Evolutionary conservation across 2,329 filamentous ascomycete genomes (phyloP).

Genomic region (Diplodia mutila): DNA sequence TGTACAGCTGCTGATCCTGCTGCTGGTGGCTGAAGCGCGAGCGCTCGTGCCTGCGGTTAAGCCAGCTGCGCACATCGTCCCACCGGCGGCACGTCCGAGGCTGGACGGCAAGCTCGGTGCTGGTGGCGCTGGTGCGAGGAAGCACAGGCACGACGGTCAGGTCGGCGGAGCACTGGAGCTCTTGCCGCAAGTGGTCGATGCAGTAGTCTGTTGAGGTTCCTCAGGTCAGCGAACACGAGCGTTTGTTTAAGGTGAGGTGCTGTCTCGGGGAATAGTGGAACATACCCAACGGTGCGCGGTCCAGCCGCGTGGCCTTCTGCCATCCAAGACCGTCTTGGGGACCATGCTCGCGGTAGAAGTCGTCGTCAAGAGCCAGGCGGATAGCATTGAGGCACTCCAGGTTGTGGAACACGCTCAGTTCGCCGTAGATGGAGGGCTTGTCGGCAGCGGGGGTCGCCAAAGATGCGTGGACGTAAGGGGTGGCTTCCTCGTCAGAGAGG

Average conservation of each 20-base stretch:
- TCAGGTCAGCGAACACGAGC: neutral
- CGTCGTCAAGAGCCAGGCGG: conserved; percentile 15
- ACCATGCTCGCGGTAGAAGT: conserved; percentile 22
- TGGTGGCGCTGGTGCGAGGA: neutral
- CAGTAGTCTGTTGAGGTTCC: conserved; percentile 15
- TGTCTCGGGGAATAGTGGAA: neutral
- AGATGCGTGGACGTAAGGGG: neutral
- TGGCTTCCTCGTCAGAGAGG: conserved; percentile 13
- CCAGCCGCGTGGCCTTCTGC: conserved; percentile 7
- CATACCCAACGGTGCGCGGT: conserved; percentile 7
- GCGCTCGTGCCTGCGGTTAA: conserved; percentile 24
- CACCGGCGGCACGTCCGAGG: conserved; percentile 21
- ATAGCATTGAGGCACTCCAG: conserved; percentile 21
- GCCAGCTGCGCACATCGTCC: conserved; percentile 23
- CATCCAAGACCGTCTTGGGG: conserved; percentile 19
- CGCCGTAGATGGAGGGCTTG: neutral
- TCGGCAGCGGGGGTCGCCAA: neutral
- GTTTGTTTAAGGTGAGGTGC: neutral
- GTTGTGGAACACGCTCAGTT: conserved; percentile 24
- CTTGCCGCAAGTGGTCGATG: conserved; percentile 23
- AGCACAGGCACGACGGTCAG: conserved; percentile 20
- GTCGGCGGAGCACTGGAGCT: conserved; percentile 24
- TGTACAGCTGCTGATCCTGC: neutral
- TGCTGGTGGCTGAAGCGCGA: neutral
- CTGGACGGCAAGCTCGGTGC: neutral